Conservation (phyloP, 305 asterid species). For the Fraxinus sp. region DNA sequence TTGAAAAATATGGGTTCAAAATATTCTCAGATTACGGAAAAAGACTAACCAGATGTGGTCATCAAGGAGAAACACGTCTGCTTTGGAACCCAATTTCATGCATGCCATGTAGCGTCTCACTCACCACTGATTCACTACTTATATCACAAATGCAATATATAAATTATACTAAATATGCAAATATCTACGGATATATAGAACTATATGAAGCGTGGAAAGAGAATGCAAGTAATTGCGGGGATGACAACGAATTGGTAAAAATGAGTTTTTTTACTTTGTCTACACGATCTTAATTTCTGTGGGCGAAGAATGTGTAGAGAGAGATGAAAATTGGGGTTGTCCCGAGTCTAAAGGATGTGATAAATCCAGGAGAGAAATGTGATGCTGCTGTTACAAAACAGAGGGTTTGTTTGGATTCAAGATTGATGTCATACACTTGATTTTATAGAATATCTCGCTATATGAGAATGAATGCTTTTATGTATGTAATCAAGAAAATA, state of each 20-base stretch:
- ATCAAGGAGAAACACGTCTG: constrained; percentile 42
- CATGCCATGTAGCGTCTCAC: constrained; percentile 34
- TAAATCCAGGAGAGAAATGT: constrained; percentile 26
- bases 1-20: background rate
- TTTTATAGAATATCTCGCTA: background rate
- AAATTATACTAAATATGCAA: constrained; percentile 1
- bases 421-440: background rate
- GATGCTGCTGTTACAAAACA: constrained; percentile 28
- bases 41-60: constrained; percentile 47
- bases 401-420: constrained; percentile 24
- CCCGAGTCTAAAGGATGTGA: constrained; percentile 34
- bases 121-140: constrained; percentile 11
- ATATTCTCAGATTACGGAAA: background rate
- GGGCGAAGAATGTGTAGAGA: background rate
- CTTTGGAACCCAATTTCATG: constrained; percentile 52
- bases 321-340: constrained; percentile 21
- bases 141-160: constrained; percentile 18
- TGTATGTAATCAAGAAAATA: background rate
- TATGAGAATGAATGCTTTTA: background rate
- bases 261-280: background rate
- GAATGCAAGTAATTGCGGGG: background rate
- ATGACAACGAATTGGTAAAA: constrained; percentile 2
- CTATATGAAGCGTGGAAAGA: background rate
- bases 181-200: background rate
- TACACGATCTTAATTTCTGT: background rate